Conservation (phyloP, 2,329 filamentous ascomycete species). For the Aureobasidium lini region DNA sequence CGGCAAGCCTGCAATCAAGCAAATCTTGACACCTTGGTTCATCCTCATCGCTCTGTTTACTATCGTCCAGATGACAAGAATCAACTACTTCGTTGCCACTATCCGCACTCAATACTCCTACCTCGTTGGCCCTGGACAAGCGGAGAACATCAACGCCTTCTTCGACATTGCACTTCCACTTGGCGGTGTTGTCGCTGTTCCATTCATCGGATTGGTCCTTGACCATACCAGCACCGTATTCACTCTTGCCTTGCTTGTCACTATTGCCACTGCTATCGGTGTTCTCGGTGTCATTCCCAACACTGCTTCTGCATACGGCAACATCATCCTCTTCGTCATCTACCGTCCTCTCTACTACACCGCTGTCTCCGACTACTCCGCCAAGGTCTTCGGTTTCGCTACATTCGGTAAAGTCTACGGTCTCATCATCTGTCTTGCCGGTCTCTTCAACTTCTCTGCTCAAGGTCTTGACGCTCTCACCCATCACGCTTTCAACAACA, state of each 20-base stretch:
- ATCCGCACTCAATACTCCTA: constrained; percentile 74
- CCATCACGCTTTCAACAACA: constrained; percentile 60
- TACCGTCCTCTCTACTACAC: constrained; percentile 90
- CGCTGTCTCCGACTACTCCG: constrained; percentile 76
- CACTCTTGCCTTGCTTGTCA: constrained; percentile 63
- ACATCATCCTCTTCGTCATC: constrained; percentile 71
- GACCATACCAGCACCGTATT: constrained; percentile 67
- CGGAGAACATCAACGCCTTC: constrained; percentile 67
- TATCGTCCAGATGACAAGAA: constrained; percentile 48
- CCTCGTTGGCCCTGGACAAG: constrained; percentile 57
- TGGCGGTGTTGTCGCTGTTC: constrained; percentile 76
- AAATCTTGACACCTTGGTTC: constrained; percentile 78
- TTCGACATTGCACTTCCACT: constrained; percentile 82
- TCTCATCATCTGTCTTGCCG: constrained; percentile 77
- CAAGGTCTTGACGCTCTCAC: constrained; percentile 72
- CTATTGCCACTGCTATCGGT: constrained; percentile 66
- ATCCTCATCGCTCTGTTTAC: constrained; percentile 77
- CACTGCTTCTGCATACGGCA: constrained; percentile 65
- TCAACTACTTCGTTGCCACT: constrained; percentile 91
- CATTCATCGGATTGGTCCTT: constrained; percentile 74
- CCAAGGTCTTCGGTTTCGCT: constrained; percentile 85
- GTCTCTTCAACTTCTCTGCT: constrained; percentile 77
- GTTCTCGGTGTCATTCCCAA: constrained; percentile 66
- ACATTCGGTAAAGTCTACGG: constrained; percentile 95
- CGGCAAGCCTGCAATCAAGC: constrained; percentile 58